Conservation (phyloP, 2,329 filamentous ascomycete genomes). For the Achaetomium macrosporum region DNA sequence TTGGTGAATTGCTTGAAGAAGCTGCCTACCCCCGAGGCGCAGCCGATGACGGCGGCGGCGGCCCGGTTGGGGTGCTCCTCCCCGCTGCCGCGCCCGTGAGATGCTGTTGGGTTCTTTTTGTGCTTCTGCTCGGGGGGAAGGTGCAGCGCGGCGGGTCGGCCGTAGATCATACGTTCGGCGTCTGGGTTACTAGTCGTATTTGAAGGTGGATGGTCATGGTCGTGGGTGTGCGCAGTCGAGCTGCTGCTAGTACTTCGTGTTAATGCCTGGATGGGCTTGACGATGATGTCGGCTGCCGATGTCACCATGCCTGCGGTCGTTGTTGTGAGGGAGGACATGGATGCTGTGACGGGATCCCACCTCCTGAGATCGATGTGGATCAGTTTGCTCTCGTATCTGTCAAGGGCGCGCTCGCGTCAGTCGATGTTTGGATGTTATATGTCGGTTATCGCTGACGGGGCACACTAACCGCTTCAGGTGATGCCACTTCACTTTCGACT, state of each 20-base stretch:
- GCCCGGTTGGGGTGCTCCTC: neutral
- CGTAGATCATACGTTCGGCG: neutral
- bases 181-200: neutral
- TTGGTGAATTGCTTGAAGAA: slow-evolving; percentile 2
- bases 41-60: neutral
- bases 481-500: neutral
- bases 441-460: too few species aligned
- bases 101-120: too few species aligned
- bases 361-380: neutral
- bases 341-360: neutral
- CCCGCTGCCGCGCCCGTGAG: neutral
- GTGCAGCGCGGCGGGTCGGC: neutral
- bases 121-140: neutral
- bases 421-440: too few species aligned
- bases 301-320: neutral
- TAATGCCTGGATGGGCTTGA: slow-evolving; percentile 1
- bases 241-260: neutral
- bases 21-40: neutral
- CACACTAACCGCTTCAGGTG: neutral
- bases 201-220: neutral
- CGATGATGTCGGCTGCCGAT: slow-evolving; percentile 2
- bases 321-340: neutral
- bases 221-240: neutral
- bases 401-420: neutral
- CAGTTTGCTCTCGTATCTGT: neutral